Evolutionary conservation across 1,284 basidiomycete species (phyloP), one percentile per base, ranked within the genome.

Genomic region (Laetiporus sulphureus): DNA sequence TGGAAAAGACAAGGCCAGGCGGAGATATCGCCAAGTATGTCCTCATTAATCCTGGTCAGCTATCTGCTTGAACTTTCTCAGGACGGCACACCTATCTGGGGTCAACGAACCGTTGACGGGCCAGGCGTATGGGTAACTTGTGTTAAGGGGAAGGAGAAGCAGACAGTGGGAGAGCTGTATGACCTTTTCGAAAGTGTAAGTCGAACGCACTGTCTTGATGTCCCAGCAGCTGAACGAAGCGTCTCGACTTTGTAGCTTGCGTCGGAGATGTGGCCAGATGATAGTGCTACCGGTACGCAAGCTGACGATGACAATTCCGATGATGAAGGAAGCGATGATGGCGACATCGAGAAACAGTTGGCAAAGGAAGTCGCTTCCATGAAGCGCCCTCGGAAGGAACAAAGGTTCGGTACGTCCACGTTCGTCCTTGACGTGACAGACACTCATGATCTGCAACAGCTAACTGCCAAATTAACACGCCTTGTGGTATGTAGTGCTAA

Each of bases 101-200:
- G 62, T 19, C 83, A 77, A 55, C 64, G 72, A 39, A 61, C 66
- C 15, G 73, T 90, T 41, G 79, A 84, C 45, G 85, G 86, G 5
- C 87, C 87, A 29, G 86, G 86, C 18, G 65, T 90, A 13, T 90
- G 87, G 87, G 79, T 78, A 5, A 87, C 79, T 51, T 89, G 85
- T 49, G 73, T 86, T 21, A 84, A 83, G 59, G 86, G 87, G 16
- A 90, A 83, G 54, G 87, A 91, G 59, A 83, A 72, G 47, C 80
- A 81, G 53, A 73, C 83, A 0, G 73, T 86, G 4, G 76, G 78
- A 24, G 88, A 91, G 56, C 60, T 87, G 30, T 84, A 81, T 49
- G 83, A 87, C 56, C 56, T 91, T 10, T 85, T 91, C 45, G 83
- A 87, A 48, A 74, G 73, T 41, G 87, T 88, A 50, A 55, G 76